These are phyloP conservation scores for Nakataea oryzae DNA, from an alignment of 2,329 filamentous ascomycete genomes.

Conservation along the genomic window DNA sequence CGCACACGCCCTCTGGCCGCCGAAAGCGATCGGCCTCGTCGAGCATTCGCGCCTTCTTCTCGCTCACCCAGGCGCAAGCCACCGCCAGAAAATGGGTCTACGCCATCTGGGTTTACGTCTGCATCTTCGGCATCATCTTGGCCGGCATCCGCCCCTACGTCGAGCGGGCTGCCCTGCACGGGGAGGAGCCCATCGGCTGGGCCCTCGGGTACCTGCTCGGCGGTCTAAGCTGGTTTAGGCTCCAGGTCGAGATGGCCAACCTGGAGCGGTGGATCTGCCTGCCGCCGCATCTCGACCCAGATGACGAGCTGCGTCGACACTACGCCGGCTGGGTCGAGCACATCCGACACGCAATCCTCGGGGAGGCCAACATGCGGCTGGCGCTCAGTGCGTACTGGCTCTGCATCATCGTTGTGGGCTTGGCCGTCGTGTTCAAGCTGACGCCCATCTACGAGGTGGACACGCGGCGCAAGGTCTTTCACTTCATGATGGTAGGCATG, in stretches of 20 bases:
- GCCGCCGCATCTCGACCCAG: slow-evolving; percentile 30
- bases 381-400: slow-evolving; percentile 66
- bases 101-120: slow-evolving; percentile 64
- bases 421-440: slow-evolving; percentile 65
- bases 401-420: slow-evolving; percentile 56
- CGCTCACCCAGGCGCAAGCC: slow-evolving; percentile 72
- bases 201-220: slow-evolving; percentile 83
- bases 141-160: slow-evolving; percentile 64
- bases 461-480: slow-evolving; percentile 91
- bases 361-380: slow-evolving; percentile 74
- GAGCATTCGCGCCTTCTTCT: slow-evolving; percentile 62
- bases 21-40: slow-evolving; percentile 55
- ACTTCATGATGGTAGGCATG: slow-evolving; percentile 97
- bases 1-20: slow-evolving; percentile 52
- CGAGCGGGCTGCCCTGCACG: slow-evolving; percentile 51
- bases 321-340: slow-evolving; percentile 49
- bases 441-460: slow-evolving; percentile 80
- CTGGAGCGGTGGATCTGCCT: slow-evolving; percentile 69
- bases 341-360: slow-evolving; percentile 53
- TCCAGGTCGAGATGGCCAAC: slow-evolving; percentile 57
- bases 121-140: slow-evolving; percentile 56
- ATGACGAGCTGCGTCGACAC: neutral
- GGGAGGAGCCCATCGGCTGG: slow-evolving; percentile 83
- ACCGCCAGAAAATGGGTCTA: slow-evolving; percentile 72
- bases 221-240: slow-evolving; percentile 61